Evolutionary conservation across 2,329 filamentous ascomycete species (phyloP), one percentile per base, ranked within the genome.

Genomic region (Cladophialophora carrionii): DNA sequence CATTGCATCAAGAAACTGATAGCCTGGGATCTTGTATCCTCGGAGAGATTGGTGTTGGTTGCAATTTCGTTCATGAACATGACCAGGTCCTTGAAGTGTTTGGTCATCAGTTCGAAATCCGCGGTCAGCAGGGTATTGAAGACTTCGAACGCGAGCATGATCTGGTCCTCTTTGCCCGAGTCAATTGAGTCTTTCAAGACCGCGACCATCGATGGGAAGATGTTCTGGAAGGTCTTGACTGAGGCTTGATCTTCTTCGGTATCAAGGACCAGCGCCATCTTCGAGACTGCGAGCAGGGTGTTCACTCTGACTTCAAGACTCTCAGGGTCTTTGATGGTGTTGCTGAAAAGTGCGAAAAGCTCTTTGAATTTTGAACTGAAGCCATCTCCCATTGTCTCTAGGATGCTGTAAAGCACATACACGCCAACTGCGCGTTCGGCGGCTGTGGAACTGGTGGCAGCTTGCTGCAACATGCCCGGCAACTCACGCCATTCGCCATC

Each of bases 111-210:
- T 54, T 91, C 86, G 32, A 91, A 90, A 76, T 97, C 94, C 77
- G 92, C 96, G 69, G 90, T 90, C 61, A 99, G 86, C 73, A 97
- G 88, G 57, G 91, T 95, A 82, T 98, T 95, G 85, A 98, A 96
- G 71, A 96, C 92, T 76, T 98, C 95, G 73, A 98, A 99, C 29
- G 92, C 87, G 75, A 94, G 88, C 83, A 94, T 91, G 72, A 90
- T 88, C 76, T 90, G 89, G 75, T 96, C 93, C 72, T 97, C 93
- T 72, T 97, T 90, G 63, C 86, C 85, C 63, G 85, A 85, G 72
- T 92, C 86, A 64, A 98, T 90, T 29, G 90, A 87, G 68, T 88
- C 85, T 84, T 96, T 95, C 71, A 98, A 84, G 10, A 97, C 91
- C 69, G 88, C 86, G 65, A 98, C 94, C 89, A 98, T 95, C 73